Conservation (phyloP, 768 basidiomycete species). For the Amanita muscaria region DNA sequence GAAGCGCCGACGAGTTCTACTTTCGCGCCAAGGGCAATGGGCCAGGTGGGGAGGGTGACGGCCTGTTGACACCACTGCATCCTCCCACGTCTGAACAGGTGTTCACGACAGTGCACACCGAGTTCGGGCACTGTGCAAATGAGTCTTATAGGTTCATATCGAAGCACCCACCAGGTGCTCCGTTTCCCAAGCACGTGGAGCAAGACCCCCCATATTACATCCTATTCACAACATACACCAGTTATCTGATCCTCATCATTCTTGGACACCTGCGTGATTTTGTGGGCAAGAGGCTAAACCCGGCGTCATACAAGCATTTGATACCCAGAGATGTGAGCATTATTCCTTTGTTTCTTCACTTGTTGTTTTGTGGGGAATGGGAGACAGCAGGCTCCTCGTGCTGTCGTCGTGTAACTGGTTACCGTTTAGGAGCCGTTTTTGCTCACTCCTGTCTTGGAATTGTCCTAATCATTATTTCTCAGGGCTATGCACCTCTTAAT, state of each 20-base stretch:
- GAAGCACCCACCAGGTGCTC: conserved; percentile 42
- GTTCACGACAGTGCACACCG: conserved; percentile 74
- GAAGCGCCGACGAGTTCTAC: conserved; percentile 1
- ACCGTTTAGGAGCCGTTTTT: conserved; percentile 7
- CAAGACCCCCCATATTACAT: conserved; percentile 92
- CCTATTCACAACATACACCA: conserved; percentile 84
- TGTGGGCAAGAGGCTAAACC: conserved; percentile 75
- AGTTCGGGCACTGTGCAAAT: conserved; percentile 88
- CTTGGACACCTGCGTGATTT: conserved; percentile 95
- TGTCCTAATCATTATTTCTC: conserved; percentile 11
- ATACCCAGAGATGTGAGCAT: conserved; percentile 74
- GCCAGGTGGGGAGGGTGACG: conserved; percentile 26
- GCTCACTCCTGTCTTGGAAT: conserved; percentile 2
- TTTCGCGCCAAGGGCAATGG: background rate
- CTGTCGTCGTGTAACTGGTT: conserved; percentile 1
- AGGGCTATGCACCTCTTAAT: conserved; percentile 96
- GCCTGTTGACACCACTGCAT: conserved; percentile 49
- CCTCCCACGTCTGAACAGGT: conserved; percentile 78
- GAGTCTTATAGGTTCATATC: conserved; percentile 64
- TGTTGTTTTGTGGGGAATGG: background rate
- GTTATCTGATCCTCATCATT: conserved; percentile 86
- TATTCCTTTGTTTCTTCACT: conserved; percentile 5
- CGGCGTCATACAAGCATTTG: conserved; percentile 68
- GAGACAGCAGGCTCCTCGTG: background rate
- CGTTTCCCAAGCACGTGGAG: conserved; percentile 48